A percentile compares a stretch with the other conserved stretches of the same genome.
phyloP scores from a whole-genome alignment of 2,329 filamentous ascomycete species.

The Gaeumannomyces tritici region DNA sequence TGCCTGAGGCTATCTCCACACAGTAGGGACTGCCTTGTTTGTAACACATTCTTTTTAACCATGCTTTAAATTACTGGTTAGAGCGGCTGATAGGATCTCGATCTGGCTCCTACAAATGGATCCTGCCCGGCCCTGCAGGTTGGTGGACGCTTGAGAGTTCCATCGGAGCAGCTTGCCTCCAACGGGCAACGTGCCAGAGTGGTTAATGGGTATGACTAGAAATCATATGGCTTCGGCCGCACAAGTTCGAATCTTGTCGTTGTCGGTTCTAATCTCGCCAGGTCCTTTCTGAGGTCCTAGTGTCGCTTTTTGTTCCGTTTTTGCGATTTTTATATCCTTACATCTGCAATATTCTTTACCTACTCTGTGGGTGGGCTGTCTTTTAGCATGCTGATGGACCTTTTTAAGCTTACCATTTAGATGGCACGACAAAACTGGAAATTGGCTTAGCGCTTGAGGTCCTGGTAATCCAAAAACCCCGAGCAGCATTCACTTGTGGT shows the following conservation, averaged over 20 bases:
- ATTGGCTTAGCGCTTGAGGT: too few relatives aligned
- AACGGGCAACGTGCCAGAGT: conserved; percentile 4
- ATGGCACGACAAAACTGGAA: neutral
- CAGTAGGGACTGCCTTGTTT: too few relatives aligned
- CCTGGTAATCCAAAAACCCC: neutral
- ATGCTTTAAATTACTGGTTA: too few relatives aligned
- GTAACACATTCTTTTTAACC: too few relatives aligned
- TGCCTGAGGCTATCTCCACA: too few relatives aligned
- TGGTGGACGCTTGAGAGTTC: neutral
- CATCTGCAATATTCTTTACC: too few relatives aligned
- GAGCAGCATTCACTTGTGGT: neutral
- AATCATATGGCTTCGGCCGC: conserved; percentile 5
- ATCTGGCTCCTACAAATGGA: too few relatives aligned
- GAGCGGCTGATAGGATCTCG: too few relatives aligned
- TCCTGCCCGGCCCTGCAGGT: too few relatives aligned
- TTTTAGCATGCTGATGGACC: too few relatives aligned
- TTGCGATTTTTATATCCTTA: too few relatives aligned
- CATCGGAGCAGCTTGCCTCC: neutral
- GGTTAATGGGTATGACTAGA: conserved; percentile 6
- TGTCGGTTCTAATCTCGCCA: neutral
- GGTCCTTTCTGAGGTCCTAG: neutral
- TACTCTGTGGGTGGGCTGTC: neutral
- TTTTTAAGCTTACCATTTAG: too few relatives aligned
- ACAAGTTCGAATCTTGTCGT: conserved; percentile 6
- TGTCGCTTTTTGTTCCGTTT: neutral